phyloP scores from a whole-genome alignment of 192 early-diverging fungal genomes.

The Coemansia sp. region DNA sequence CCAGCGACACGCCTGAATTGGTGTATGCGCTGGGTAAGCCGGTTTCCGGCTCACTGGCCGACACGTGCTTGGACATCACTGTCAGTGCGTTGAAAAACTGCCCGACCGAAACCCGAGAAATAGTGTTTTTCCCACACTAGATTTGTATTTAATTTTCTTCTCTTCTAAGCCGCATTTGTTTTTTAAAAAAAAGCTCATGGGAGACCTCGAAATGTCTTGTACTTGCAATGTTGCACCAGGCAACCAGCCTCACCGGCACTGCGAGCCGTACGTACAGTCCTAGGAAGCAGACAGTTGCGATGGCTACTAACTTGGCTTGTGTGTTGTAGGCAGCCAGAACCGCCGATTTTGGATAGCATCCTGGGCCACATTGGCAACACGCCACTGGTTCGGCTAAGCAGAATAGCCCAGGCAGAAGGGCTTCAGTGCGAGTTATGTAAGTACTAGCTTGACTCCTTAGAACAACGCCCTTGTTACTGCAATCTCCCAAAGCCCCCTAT shows the following conservation, averaged over 20 bases:
- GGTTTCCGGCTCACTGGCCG: slow-evolving; percentile 6
- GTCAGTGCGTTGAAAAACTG: slow-evolving; percentile 11
- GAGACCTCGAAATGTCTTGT: slow-evolving; percentile 49
- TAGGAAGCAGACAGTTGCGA: neutral
- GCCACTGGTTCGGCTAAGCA: slow-evolving; percentile 87
- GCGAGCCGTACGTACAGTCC: slow-evolving; percentile 39
- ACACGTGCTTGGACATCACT: slow-evolving; percentile 2
- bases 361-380: slow-evolving; percentile 97
- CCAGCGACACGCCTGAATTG: neutral
- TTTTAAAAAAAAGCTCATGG: slow-evolving; percentile 24
- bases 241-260: slow-evolving; percentile 44
- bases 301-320: neutral
- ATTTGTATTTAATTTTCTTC: no score
- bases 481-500: no score
- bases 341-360: slow-evolving; percentile 80
- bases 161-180: no score
- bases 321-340: slow-evolving; percentile 58
- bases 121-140: no score
- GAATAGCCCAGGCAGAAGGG: slow-evolving; percentile 81
- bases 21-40: slow-evolving; percentile 27
- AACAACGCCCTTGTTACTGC: no score
- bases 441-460: neutral
- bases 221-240: slow-evolving; percentile 46
- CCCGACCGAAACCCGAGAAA: no score
- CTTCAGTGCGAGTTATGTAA: slow-evolving; percentile 87